phyloP scores from a whole-genome alignment of 2,329 filamentous ascomycete genomes.

The Neofusicoccum sp. region DNA sequence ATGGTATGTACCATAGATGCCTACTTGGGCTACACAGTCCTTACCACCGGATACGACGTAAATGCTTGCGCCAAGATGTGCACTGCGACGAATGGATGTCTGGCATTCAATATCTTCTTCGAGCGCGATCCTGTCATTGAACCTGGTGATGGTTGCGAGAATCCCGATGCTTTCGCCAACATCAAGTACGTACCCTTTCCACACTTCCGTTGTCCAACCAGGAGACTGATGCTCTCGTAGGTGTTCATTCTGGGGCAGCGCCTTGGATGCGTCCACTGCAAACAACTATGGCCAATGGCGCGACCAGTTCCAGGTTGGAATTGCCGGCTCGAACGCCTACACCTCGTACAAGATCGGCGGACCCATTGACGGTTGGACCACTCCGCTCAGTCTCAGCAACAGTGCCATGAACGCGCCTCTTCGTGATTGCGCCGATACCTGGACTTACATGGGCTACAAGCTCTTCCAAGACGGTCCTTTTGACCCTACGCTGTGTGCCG shows the following conservation, averaged over 20 bases:
- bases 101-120: conserved; percentile 29
- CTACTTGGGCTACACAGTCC: conserved; percentile 13
- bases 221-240: conserved; percentile 28
- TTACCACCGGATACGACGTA: conserved; percentile 20
- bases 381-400: conserved; percentile 24
- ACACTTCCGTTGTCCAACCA: background rate
- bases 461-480: conserved; percentile 32
- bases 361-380: conserved; percentile 15
- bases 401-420: conserved; percentile 34
- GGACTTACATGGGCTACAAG: conserved; percentile 33
- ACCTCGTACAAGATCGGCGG: background rate
- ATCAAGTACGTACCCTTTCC: background rate
- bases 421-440: background rate
- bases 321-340: conserved; percentile 29
- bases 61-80: conserved; percentile 22
- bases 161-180: conserved; percentile 22
- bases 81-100: conserved; percentile 21
- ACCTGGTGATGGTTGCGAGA: conserved; percentile 24
- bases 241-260: conserved; percentile 34
- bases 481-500: conserved; percentile 34
- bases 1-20: background rate
- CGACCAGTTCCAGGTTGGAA: conserved; percentile 25
- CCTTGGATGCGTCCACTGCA: conserved; percentile 27
- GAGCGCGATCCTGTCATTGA: conserved; percentile 25
- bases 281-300: conserved; percentile 31